These are phyloP conservation scores for Conticribra weissflogii DNA, from an alignment of 108 stramenopile genomes.

Conservation along the genomic window DNA sequence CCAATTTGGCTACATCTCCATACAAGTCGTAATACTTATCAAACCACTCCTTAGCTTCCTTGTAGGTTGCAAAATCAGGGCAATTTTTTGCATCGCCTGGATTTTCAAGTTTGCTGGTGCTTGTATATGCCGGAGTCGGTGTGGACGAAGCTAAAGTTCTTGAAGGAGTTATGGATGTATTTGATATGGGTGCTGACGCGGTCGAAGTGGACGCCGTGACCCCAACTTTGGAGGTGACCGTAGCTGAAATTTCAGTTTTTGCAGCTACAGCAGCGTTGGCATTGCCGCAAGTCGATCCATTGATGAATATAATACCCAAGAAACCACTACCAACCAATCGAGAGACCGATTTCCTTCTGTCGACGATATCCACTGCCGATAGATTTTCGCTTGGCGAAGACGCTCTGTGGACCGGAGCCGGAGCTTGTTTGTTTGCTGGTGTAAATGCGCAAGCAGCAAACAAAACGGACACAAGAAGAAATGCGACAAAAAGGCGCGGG, in stretches of 20 bases:
- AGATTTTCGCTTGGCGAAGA: too few species aligned
- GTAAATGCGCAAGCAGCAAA: too few species aligned
- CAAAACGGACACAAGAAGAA: too few species aligned
- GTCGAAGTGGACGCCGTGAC: neutral
- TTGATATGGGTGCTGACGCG: neutral
- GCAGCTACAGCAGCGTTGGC: neutral
- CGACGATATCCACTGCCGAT: neutral
- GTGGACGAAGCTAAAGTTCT: neutral
- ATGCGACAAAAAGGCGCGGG: too few species aligned
- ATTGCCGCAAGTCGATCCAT: neutral
- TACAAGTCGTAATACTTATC: neutral
- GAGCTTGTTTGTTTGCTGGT: too few species aligned
- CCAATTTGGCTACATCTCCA: neutral
- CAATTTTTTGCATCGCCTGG: constrained; percentile 5
- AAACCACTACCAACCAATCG: neutral
- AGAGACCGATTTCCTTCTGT: neutral
- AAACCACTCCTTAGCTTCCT: constrained; percentile 4
- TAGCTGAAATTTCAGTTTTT: neutral
- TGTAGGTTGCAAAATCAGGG: constrained; percentile 5
- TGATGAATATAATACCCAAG: neutral
- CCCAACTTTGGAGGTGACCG: neutral
- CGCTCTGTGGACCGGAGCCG: too few species aligned
- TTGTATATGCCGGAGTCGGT: neutral
- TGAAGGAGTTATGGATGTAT: neutral
- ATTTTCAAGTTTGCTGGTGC: neutral